These are phyloP conservation scores for Cardiosporidium cionae DNA, from an alignment of 169 alveolate species.

Conservation along the genomic window DNA sequence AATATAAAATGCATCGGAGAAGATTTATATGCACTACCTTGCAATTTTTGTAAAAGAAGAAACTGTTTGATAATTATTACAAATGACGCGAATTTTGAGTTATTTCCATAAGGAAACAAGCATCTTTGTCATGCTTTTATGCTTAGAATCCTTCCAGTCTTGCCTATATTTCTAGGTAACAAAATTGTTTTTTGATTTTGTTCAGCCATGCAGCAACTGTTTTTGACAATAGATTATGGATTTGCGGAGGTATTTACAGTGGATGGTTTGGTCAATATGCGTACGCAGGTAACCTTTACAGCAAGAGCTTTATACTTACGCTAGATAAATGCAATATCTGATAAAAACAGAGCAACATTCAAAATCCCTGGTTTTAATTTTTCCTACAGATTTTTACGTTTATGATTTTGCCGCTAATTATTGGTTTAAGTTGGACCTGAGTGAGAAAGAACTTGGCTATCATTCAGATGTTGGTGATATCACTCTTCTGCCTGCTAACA, in stretches of 20 bases:
- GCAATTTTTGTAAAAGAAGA: no score
- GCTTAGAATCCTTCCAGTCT: no score
- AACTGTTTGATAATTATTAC: no score
- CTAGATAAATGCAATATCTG: no score
- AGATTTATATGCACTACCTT: no score
- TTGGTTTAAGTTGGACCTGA: conserved; percentile 27
- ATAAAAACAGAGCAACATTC: not conserved
- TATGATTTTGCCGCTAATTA: conserved; percentile 13
- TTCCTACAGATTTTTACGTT: conserved; percentile 15
- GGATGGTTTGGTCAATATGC: conserved; percentile 24
- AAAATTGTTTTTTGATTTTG: not conserved
- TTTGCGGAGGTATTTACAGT: conserved; percentile 5
- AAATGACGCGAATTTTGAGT: no score
- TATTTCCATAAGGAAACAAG: no score
- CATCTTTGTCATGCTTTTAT: no score
- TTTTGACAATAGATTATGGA: conserved; percentile 13
- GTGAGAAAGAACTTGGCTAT: conserved; percentile 14
- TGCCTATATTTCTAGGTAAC: not conserved
- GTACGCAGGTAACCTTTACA: conserved; percentile 16
- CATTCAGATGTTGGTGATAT: conserved; percentile 22
- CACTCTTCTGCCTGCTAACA: not conserved
- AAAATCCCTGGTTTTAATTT: not conserved
- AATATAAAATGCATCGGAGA: no score
- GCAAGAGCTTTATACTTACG: no score
- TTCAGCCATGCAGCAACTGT: conserved; percentile 24